A percentile compares a stretch with the other conserved stretches of the same genome.
phyloP scores from a whole-genome alignment of 345 rosid species.

The Aurinia saxatilis region DNA sequence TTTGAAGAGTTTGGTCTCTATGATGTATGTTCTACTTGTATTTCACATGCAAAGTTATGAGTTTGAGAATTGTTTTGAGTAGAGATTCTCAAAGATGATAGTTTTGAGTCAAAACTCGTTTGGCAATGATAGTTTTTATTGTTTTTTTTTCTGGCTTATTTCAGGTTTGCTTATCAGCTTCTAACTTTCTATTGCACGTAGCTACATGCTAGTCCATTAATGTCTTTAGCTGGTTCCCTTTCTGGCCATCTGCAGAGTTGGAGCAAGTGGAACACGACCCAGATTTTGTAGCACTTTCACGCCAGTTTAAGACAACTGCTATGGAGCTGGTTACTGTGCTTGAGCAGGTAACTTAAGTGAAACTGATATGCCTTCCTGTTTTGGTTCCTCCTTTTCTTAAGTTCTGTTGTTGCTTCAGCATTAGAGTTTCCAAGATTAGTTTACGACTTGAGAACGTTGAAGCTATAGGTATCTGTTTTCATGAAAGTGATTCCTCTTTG shows the following conservation, averaged over 20 bases:
- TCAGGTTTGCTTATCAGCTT: conserved; percentile 4
- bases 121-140: neutral
- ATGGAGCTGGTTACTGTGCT: conserved; percentile 94
- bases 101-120: neutral
- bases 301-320: conserved; percentile 94
- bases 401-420: neutral
- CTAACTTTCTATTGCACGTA: conserved; percentile 11
- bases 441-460: neutral
- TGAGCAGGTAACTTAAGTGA: conserved; percentile 64
- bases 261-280: conserved; percentile 95
- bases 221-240: conserved; percentile 16
- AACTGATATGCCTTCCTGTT: neutral
- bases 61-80: neutral
- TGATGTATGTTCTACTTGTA: neutral
- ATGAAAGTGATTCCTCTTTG: conserved; percentile 6
- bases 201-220: conserved; percentile 14
- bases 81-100: neutral
- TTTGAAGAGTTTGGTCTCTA: neutral
- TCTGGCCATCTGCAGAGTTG: conserved; percentile 54
- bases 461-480: neutral
- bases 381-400: conserved; percentile 4
- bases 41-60: neutral
- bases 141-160: conserved; percentile 12
- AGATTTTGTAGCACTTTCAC: conserved; percentile 70
- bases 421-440: neutral